phyloP scores from a whole-genome alignment of 352 stramenopile genomes.

The Globisporangium perplexum region DNA sequence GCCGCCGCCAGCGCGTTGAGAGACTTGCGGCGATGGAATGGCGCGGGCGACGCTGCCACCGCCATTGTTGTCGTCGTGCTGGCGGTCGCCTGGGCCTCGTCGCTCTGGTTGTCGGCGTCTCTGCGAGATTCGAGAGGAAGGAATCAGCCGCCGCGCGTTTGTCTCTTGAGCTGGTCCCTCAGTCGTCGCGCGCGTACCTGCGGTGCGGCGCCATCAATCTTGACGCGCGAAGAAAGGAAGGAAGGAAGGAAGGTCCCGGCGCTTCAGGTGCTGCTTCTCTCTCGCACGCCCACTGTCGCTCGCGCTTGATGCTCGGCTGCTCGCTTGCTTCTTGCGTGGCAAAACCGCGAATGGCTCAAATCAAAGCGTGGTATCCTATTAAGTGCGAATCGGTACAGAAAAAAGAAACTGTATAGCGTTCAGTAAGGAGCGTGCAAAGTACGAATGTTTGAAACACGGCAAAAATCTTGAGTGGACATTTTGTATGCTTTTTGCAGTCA shows the following conservation, averaged over 20 bases:
- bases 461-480: too few species aligned
- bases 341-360: not conserved
- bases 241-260: not conserved
- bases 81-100: not conserved
- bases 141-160: not conserved
- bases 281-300: not conserved
- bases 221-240: too few species aligned
- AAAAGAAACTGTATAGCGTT: not conserved
- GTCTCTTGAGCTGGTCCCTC: too few species aligned
- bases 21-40: conserved; percentile 7
- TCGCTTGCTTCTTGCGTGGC: not conserved
- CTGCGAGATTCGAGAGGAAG: not conserved
- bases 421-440: not conserved
- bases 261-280: too few species aligned
- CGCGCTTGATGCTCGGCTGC: not conserved
- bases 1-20: not conserved
- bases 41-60: not conserved
- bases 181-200: not conserved
- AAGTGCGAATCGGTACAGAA: not conserved
- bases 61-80: not conserved
- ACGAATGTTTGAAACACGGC: not conserved
- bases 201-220: not conserved
- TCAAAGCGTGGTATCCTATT: not conserved
- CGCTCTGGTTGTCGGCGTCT: conserved; percentile 11
- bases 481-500: too few species aligned